Evolutionary conservation across 371 early-diverging fungal species (phyloP), one percentile per base, ranked within the genome.

Genomic region (Syncephalis fuscata): DNA sequence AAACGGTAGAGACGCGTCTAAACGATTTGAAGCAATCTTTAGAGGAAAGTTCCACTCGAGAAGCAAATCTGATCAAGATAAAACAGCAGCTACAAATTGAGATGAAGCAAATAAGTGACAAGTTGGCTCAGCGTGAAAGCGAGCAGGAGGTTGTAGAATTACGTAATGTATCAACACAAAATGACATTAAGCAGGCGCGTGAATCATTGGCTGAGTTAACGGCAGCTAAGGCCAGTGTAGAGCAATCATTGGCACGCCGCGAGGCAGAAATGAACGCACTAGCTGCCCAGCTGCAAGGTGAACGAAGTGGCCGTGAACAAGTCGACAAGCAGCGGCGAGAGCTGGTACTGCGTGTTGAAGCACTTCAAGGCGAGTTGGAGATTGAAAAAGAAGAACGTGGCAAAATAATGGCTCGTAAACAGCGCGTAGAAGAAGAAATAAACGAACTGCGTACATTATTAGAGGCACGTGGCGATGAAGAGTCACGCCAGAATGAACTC

Each of bases 391-490:
- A 61, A 21, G 81, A 84, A 50, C 62, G 69, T 17, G 67, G 79
- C 21, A 70, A 74, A 25, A 53, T 80, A 19, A 45, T 54, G 9
- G 71, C 75, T 49, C 59, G 57, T 16, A 73, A 73, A 52, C 57
- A 63, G 44, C 68, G 73, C 48, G 54, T 80, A 16, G 82, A 78
- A 56, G 59, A 60, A 23, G 84, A 85, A 45, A 57, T 86, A 9
- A 65, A 56, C 22, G 69, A 72, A 49, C 52, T 80, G 19, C 68
- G 67, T 9, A 63, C 60, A 23, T 52, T 78, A n/a, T 62, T 85
- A 17, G 82, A 82, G 54, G 76, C 76, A 45, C 82, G 82, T 64
- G 80, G 74, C 36, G 81, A 73, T 17, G 79, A 81, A 48, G 81
- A 76, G 56, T 71, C 70, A 50, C 78, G 76, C 54, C 75, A 80